A percentile compares a stretch with the other conserved stretches of the same genome.
phyloP scores from a whole-genome alignment of 2,329 filamentous ascomycete genomes.

The Nannizziopsis arthrosporioides region DNA sequence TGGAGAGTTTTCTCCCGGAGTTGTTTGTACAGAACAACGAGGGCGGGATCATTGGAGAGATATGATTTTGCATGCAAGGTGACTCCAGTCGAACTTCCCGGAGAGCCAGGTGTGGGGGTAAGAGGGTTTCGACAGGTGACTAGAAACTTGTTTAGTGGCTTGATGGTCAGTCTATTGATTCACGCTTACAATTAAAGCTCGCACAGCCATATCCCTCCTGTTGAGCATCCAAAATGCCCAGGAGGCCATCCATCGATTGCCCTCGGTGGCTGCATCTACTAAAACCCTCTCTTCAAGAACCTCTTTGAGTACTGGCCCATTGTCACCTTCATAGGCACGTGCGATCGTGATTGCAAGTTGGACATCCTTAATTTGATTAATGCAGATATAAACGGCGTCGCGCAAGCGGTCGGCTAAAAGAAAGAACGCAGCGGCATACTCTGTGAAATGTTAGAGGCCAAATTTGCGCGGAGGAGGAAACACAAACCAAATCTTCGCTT shows the following conservation, averaged over 20 bases:
- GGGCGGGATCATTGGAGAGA: conserved; percentile 77
- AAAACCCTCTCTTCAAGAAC: conserved; percentile 73
- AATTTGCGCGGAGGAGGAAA: background rate
- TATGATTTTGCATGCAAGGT: conserved; percentile 62
- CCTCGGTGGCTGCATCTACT: conserved; percentile 61
- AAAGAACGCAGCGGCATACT: conserved; percentile 94
- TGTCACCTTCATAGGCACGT: conserved; percentile 84
- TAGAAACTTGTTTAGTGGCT: conserved; percentile 26
- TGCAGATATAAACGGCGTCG: conserved; percentile 75
- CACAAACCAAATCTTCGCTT: conserved; percentile 68
- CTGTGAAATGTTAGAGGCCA: conserved; percentile 34
- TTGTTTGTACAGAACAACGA: conserved; percentile 77
- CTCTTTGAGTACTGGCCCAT: conserved; percentile 58
- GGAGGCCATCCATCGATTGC: conserved; percentile 84
- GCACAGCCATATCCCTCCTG: conserved; percentile 70
- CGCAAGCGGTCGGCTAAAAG: conserved; percentile 72
- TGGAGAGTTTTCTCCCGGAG: conserved; percentile 70
- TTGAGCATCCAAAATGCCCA: conserved; percentile 94
- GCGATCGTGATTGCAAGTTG: conserved; percentile 83
- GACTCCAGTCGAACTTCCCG: conserved; percentile 48
- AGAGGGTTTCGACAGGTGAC: conserved; percentile 65
- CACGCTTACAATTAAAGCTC: conserved; percentile 59
- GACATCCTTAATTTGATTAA: conserved; percentile 76
- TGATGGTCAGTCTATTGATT: background rate
- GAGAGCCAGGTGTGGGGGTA: conserved; percentile 41